These are phyloP conservation scores for Euphorbia pulcherrima DNA, from an alignment of 345 rosid species.

Conservation along the genomic window DNA sequence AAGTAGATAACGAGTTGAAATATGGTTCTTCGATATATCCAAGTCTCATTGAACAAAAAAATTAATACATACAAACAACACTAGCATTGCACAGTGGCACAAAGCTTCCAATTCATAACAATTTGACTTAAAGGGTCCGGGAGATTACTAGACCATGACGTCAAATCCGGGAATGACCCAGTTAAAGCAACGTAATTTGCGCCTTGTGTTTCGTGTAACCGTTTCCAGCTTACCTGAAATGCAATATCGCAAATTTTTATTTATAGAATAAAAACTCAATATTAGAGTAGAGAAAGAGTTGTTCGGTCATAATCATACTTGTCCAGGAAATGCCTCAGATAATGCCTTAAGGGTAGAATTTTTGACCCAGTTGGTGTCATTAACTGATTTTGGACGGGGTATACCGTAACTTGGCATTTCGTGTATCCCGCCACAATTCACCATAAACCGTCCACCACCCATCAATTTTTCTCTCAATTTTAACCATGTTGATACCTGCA, in stretches of 20 bases:
- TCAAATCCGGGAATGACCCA: conserved; percentile 60
- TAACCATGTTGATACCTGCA: conserved; percentile 58
- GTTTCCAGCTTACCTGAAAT: conserved; percentile 81
- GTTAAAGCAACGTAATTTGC: conserved; percentile 67
- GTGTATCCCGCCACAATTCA: conserved; percentile 69
- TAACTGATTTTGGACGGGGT: conserved; percentile 19
- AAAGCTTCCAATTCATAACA: conserved; percentile 66
- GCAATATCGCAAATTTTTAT: no score
- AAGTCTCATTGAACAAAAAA: not conserved
- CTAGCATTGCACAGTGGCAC: conserved; percentile 27
- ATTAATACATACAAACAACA: not conserved
- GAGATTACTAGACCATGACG: conserved; percentile 53
- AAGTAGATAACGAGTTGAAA: not conserved
- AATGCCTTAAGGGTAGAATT: conserved; percentile 64
- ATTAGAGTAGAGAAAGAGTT: not conserved
- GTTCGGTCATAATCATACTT: no score
- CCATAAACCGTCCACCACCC: conserved; percentile 73
- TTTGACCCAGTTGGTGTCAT: conserved; percentile 39
- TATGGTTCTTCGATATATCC: not conserved
- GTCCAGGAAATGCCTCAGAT: conserved; percentile 60
- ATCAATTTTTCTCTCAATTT: conserved; percentile 55
- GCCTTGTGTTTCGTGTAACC: conserved; percentile 44
- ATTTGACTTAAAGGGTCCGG: conserved; percentile 45
- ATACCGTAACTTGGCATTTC: conserved; percentile 26
- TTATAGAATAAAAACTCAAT: no score